Percentiles rank a stretch among this genome's conserved stretches.
These are phyloP conservation scores for Arctium minus DNA, from an alignment of 129 eudicot species.

Conservation along the genomic window DNA sequence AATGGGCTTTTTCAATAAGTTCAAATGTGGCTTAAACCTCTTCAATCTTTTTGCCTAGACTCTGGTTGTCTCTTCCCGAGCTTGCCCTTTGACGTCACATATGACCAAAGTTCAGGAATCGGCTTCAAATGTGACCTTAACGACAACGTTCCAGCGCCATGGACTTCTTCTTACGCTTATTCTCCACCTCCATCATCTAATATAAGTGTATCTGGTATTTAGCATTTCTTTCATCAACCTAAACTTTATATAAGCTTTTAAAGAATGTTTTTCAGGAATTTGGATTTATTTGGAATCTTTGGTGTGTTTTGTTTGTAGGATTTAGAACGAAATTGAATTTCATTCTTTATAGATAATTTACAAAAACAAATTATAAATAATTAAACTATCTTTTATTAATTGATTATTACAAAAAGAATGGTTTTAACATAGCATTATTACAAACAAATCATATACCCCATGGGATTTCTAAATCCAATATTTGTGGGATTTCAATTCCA, in stretches of 20 bases:
- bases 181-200: slow-evolving; percentile 36
- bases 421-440: not conserved
- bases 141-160: slow-evolving; percentile 64
- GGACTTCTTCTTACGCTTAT: slow-evolving; percentile 41
- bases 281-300: too few relatives aligned
- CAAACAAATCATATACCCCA: not conserved
- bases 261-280: too few relatives aligned
- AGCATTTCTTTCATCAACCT: not conserved
- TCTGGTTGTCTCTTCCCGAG: slow-evolving; percentile 79
- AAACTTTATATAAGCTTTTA: too few relatives aligned
- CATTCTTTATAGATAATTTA: not conserved
- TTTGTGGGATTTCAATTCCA: not conserved
- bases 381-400: not conserved
- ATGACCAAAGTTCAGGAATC: slow-evolving; percentile 55
- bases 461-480: not conserved
- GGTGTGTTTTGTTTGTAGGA: not conserved
- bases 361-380: not conserved
- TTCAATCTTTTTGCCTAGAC: slow-evolving; percentile 24
- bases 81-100: slow-evolving; percentile 62
- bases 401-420: not conserved
- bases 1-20: not conserved
- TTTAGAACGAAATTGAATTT: not conserved
- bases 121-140: slow-evolving; percentile 67
- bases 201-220: slow-evolving; percentile 31
- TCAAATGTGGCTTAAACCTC: not conserved